phyloP scores from a whole-genome alignment of 2,329 filamentous ascomycete genomes.

The Cytospora mali region DNA sequence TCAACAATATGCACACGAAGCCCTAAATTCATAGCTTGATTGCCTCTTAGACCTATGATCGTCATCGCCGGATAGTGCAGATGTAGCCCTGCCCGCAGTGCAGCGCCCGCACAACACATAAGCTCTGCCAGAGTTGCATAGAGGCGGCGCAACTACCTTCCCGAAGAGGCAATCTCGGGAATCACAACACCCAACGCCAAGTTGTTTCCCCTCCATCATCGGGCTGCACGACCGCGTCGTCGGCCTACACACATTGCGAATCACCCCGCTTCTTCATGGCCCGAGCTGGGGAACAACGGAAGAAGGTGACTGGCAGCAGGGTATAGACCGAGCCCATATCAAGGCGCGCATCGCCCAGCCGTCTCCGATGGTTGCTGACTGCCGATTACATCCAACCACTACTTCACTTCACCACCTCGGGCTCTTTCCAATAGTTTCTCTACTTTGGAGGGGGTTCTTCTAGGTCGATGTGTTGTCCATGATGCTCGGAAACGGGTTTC shows the following conservation, averaged over 20 bases:
- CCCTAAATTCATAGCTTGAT: background rate
- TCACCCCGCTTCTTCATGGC: slow-evolving; percentile 18
- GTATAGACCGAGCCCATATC: slow-evolving; percentile 10
- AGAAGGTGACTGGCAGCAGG: background rate
- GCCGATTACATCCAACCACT: too few species aligned
- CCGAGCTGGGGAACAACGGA: background rate
- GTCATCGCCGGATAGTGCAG: background rate
- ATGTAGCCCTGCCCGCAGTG: slow-evolving; percentile 3
- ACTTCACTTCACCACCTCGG: too few species aligned
- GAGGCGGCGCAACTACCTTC: slow-evolving; percentile 9
- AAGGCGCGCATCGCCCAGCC: background rate
- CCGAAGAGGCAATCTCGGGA: slow-evolving; percentile 21
- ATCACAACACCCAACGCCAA: slow-evolving; percentile 18
- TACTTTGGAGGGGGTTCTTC: background rate
- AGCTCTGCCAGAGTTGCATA: slow-evolving; percentile 2
- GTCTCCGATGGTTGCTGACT: background rate
- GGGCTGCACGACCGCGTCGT: background rate
- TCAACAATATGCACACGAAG: background rate
- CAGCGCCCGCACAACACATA: slow-evolving; percentile 11
- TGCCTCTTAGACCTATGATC: background rate
- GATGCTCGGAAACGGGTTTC: slow-evolving; percentile 15
- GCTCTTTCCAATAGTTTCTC: too few species aligned
- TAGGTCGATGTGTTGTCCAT: background rate
- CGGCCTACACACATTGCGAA: slow-evolving; percentile 14
- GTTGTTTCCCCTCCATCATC: background rate